Percentiles rank a stretch among this genome's conserved stretches.
These are phyloP conservation scores for Nepenthes alata DNA, from an alignment of 179 eudicot genomes.

Conservation along the genomic window DNA sequence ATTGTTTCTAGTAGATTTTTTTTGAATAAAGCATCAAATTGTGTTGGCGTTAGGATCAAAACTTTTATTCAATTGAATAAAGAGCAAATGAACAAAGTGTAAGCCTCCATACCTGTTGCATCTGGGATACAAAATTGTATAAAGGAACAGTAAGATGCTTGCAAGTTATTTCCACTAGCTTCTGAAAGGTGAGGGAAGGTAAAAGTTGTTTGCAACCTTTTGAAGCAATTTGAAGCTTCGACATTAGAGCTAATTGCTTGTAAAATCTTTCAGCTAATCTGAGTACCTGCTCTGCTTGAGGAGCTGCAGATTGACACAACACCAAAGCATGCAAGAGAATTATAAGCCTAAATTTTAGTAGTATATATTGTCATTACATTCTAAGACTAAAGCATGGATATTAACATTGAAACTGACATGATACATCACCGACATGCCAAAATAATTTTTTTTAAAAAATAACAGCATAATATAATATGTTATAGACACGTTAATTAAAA, in stretches of 20 bases:
- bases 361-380: not conserved
- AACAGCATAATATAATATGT: no score
- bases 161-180: constrained; percentile 43
- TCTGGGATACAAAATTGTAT: constrained; percentile 26
- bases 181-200: constrained; percentile 35
- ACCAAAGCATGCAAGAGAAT: not conserved
- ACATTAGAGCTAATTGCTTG: constrained; percentile 40
- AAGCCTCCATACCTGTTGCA: constrained; percentile 27
- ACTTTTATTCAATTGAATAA: no score
- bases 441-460: no score
- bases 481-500: no score
- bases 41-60: no score
- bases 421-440: no score
- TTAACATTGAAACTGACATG: no score
- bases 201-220: constrained; percentile 34
- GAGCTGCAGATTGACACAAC: constrained; percentile 20
- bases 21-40: no score
- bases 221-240: constrained; percentile 41
- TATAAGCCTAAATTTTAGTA: not conserved
- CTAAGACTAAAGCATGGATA: not conserved
- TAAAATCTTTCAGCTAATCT: constrained; percentile 34
- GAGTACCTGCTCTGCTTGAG: constrained; percentile 44
- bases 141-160: constrained; percentile 43
- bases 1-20: no score
- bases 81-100: no score